Conservation (phyloP, 148 eudicot genomes). For the Rhododendron simsii region DNA sequence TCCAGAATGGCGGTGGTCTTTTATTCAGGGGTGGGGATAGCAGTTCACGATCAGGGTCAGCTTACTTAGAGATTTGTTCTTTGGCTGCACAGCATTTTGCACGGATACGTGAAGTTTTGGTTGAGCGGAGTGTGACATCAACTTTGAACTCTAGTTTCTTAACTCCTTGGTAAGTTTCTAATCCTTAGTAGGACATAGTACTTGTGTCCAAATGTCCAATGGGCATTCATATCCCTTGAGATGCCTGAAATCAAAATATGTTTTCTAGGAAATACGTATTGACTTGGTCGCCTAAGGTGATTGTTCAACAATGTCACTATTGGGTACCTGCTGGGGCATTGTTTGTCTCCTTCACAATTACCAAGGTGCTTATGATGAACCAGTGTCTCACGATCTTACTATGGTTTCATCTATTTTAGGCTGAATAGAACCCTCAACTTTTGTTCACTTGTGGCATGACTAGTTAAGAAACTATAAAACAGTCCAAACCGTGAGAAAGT, state of each 20-base stretch:
- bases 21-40: constrained; percentile 40
- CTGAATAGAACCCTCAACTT: neutral
- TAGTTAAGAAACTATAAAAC: neutral
- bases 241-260: neutral
- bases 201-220: neutral
- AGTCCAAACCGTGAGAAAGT: neutral
- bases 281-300: neutral
- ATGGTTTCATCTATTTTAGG: neutral
- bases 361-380: neutral
- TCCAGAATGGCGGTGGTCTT: constrained; percentile 48
- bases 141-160: constrained; percentile 83
- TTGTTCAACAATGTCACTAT: neutral
- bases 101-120: constrained; percentile 88
- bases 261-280: neutral
- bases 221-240: neutral
- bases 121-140: constrained; percentile 88
- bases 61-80: constrained; percentile 80
- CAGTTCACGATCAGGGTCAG: constrained; percentile 57
- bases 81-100: constrained; percentile 93
- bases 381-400: neutral
- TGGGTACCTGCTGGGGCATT: neutral
- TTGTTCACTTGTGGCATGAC: neutral
- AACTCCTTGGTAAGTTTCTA: constrained; percentile 73
- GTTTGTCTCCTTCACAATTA: neutral
- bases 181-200: neutral